Evolutionary conservation across 2,329 filamentous ascomycete genomes (phyloP).

Genomic region (Penicillium sp.): DNA sequence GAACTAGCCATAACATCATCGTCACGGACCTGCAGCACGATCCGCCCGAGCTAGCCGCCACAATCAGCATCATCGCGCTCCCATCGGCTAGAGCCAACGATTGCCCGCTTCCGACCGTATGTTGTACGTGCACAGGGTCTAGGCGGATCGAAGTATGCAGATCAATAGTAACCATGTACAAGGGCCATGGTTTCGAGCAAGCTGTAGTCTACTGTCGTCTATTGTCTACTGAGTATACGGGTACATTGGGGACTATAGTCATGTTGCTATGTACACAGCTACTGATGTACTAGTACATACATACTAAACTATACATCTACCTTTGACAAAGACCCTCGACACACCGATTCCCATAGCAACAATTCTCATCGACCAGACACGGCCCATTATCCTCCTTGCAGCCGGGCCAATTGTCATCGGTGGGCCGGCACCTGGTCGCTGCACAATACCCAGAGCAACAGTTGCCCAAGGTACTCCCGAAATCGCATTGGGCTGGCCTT

Average conservation of each 20-base stretch:
- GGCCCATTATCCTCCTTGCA: constrained; percentile 33
- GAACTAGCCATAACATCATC: too few species aligned
- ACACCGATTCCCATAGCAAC: constrained; percentile 35
- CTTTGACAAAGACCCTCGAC: constrained; percentile 27
- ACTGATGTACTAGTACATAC: neutral
- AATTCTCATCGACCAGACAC: constrained; percentile 31
- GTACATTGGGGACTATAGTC: too few species aligned
- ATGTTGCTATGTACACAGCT: neutral
- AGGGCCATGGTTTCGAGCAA: too few species aligned
- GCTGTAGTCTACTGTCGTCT: too few species aligned
- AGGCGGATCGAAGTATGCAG: neutral
- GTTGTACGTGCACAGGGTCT: constrained; percentile 36
- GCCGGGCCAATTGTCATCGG: constrained; percentile 31
- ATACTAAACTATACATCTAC: neutral
- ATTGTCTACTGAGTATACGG: too few species aligned
- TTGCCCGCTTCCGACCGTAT: constrained; percentile 30
- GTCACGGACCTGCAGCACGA: constrained; percentile 66
- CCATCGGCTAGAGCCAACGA: constrained; percentile 55
- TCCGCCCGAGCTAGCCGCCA: constrained; percentile 45
- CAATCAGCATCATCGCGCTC: constrained; percentile 52
- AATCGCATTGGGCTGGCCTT: constrained; percentile 20
- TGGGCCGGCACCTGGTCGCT: constrained; percentile 33
- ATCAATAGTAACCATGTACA: neutral
- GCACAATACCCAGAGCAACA: constrained; percentile 38
- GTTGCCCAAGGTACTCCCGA: constrained; percentile 17